These are phyloP conservation scores for Calonectria hawksworthii DNA, from an alignment of 2,329 filamentous ascomycete species.

Conservation along the genomic window DNA sequence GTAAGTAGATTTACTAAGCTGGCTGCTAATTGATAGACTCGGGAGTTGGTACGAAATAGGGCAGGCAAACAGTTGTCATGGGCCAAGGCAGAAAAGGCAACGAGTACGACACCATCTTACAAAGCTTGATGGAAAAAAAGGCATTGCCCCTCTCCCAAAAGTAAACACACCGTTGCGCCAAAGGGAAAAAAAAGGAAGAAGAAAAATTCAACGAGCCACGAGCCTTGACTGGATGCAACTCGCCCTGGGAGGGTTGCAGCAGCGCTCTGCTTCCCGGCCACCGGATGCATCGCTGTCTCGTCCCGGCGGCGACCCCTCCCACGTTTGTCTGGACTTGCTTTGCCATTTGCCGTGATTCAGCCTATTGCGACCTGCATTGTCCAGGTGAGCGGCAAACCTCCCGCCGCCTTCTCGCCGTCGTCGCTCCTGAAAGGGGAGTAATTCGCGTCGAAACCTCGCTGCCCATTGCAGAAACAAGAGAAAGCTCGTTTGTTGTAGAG, in stretches of 20 bases:
- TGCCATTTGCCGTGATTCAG: neutral
- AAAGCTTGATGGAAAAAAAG: neutral
- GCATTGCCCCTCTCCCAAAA: neutral
- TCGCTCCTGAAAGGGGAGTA: neutral
- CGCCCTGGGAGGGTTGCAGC: constrained; percentile 19
- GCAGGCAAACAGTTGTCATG: neutral
- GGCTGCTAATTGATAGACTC: neutral
- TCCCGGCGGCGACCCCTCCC: neutral
- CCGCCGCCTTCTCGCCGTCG: neutral
- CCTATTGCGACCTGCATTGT: neutral
- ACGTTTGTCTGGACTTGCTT: neutral
- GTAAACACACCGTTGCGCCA: neutral
- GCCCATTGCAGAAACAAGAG: neutral
- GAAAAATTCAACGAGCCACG: neutral
- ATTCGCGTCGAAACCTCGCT: neutral
- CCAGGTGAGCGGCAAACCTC: neutral
- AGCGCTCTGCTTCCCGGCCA: neutral
- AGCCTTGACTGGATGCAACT: neutral
- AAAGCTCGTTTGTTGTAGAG: neutral
- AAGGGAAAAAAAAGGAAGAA: neutral
- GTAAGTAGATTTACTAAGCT: neutral
- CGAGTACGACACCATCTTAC: neutral
- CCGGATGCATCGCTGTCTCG: constrained; percentile 17
- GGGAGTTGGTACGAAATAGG: neutral
- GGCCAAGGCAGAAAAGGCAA: neutral